Conservation (phyloP, 192 early-diverging fungal genomes). For the Gonapodya prolifera region DNA sequence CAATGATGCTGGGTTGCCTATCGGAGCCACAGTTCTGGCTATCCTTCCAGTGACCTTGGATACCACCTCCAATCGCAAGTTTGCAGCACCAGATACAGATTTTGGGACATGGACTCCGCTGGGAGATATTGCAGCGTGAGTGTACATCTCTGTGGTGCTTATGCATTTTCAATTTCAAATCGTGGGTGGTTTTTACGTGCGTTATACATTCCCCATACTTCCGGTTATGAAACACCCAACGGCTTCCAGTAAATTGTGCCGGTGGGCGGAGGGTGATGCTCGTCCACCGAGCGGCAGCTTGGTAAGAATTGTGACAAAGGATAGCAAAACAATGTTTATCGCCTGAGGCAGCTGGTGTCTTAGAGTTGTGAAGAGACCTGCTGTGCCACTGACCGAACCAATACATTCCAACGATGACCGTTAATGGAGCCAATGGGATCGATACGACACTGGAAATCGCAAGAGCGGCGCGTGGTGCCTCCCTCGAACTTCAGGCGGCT, state of each 20-base stretch:
- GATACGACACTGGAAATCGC: constrained; percentile 19
- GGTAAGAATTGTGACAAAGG: constrained; percentile 45
- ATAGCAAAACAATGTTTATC: constrained; percentile 39
- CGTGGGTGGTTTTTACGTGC: constrained; percentile 1
- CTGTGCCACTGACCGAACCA: too few species aligned
- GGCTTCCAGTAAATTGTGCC: constrained; percentile 27
- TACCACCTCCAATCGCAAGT: constrained; percentile 79
- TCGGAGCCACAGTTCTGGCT: constrained; percentile 48
- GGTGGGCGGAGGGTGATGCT: constrained; percentile 41
- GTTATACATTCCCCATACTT: background rate
- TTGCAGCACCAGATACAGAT: constrained; percentile 66
- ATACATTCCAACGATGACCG: background rate
- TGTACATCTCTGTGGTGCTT: background rate
- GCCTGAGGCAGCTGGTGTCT: too few species aligned
- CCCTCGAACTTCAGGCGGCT: constrained; percentile 56
- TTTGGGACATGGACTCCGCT: constrained; percentile 76
- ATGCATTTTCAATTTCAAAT: background rate
- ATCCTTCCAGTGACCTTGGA: constrained; percentile 71
- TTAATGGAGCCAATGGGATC: background rate
- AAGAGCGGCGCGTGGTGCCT: constrained; percentile 52
- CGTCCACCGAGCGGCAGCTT: constrained; percentile 38
- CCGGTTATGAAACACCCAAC: background rate
- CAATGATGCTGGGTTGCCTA: constrained; percentile 57
- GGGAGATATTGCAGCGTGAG: constrained; percentile 49
- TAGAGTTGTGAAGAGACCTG: too few species aligned